phyloP scores from a whole-genome alignment of 1,284 basidiomycete genomes.

The Ganoderma resinaceum region DNA sequence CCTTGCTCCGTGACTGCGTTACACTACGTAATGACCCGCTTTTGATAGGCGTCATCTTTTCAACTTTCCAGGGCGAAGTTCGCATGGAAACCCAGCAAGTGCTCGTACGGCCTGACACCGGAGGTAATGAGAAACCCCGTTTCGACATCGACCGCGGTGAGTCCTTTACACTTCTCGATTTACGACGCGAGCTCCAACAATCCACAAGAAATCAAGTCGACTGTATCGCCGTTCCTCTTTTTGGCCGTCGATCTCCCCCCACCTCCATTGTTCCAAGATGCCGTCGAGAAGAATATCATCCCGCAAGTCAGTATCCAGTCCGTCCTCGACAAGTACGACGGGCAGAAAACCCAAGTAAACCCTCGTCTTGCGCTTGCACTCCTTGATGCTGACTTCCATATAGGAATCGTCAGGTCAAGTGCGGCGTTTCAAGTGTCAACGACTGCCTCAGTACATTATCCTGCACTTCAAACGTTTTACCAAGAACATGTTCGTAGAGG shows the following conservation, averaged over 20 bases:
- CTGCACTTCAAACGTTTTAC: constrained; percentile 97
- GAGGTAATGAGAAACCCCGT: constrained; percentile 76
- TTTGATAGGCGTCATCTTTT: constrained; percentile 83
- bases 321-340: constrained; percentile 97
- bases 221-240: constrained; percentile 92
- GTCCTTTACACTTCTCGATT: constrained; percentile 22
- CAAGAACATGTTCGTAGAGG: constrained; percentile 98
- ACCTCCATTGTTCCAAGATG: constrained; percentile 95
- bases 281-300: constrained; percentile 97
- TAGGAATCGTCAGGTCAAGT: constrained; percentile 89
- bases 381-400: constrained; percentile 1
- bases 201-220: constrained; percentile 81
- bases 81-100: constrained; percentile 95
- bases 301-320: constrained; percentile 94
- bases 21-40: background rate
- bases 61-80: constrained; percentile 93
- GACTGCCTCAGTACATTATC: constrained; percentile 91
- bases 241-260: constrained; percentile 96
- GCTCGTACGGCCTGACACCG: constrained; percentile 80
- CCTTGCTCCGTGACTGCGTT: background rate
- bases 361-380: constrained; percentile 20
- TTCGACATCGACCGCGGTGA: constrained; percentile 93
- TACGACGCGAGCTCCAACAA: constrained; percentile 19
- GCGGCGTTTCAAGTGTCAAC: constrained; percentile 88
- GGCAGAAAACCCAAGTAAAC: constrained; percentile 81